Evolutionary conservation across 345 rosid species (phyloP).

Genomic region (Pelargonium nanum): DNA sequence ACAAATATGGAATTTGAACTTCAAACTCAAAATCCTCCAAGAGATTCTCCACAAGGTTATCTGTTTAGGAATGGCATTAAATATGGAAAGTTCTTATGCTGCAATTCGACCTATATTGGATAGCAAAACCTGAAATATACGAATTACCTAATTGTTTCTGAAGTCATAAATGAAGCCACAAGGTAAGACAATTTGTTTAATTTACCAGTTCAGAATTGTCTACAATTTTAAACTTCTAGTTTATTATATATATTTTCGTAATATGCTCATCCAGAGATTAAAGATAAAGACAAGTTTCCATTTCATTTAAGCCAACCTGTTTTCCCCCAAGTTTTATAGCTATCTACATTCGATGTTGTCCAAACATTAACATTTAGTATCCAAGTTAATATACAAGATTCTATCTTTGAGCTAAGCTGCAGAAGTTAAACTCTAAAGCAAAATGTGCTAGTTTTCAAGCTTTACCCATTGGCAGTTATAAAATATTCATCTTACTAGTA

Average conservation of each 20-base stretch:
- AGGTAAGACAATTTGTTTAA: not conserved
- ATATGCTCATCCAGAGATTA: too few relatives aligned
- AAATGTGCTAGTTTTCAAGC: too few relatives aligned
- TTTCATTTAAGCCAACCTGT: not conserved
- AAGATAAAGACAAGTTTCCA: too few relatives aligned
- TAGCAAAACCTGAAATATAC: not conserved
- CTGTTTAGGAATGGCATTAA: constrained; percentile 16
- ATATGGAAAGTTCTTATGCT: not conserved
- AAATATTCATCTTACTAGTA: not conserved
- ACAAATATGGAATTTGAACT: constrained; percentile 46
- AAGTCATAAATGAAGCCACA: too few relatives aligned
- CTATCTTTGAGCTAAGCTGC: not conserved
- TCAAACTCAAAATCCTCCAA: constrained; percentile 55
- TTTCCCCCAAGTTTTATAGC: not conserved
- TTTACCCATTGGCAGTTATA: too few relatives aligned
- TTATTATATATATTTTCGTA: not conserved
- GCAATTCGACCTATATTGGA: not conserved
- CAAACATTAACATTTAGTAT: too few relatives aligned
- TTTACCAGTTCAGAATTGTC: not conserved
- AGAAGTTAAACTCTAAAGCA: too few relatives aligned
- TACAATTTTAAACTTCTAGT: not conserved
- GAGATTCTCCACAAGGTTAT: constrained; percentile 50
- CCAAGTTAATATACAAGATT: not conserved
- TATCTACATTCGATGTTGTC: not conserved
- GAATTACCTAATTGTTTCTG: too few relatives aligned